These are phyloP conservation scores for Ramalina intermedia DNA, from an alignment of 495 filamentous ascomycete genomes.

Conservation along the genomic window DNA sequence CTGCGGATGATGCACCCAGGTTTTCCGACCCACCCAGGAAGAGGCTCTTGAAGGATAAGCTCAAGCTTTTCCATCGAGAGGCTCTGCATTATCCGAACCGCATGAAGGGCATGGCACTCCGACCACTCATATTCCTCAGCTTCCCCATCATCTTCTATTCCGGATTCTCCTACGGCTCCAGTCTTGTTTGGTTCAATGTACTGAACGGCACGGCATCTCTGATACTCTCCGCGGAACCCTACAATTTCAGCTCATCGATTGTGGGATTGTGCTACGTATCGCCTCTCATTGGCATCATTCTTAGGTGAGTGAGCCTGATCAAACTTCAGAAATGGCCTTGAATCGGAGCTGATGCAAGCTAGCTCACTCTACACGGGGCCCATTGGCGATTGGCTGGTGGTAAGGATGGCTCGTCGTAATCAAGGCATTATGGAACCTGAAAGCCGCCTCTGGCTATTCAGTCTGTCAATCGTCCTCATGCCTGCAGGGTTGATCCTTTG, in stretches of 20 bases:
- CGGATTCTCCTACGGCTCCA: constrained; percentile 51
- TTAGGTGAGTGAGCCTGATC: constrained; percentile 24
- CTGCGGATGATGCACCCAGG: too few species aligned
- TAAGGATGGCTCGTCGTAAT: constrained; percentile 45
- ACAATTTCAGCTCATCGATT: constrained; percentile 39
- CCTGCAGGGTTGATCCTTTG: constrained; percentile 46
- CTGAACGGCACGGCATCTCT: constrained; percentile 50
- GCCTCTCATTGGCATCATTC: constrained; percentile 38
- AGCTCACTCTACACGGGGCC: constrained; percentile 35
- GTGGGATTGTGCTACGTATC: constrained; percentile 49
- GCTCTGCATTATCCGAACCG: constrained; percentile 21
- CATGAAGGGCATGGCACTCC: constrained; percentile 36
- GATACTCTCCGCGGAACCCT: constrained; percentile 40
- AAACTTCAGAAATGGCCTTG: neutral
- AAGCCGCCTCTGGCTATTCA: constrained; percentile 48
- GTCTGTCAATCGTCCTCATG: constrained; percentile 36
- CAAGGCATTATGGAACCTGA: constrained; percentile 49
- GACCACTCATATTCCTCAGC: constrained; percentile 32
- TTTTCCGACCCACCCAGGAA: neutral
- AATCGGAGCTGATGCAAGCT: neutral
- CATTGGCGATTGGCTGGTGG: constrained; percentile 45
- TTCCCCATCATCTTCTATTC: constrained; percentile 52
- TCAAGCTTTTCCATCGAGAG: constrained; percentile 24
- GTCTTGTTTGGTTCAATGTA: constrained; percentile 52
- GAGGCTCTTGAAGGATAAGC: constrained; percentile 39